These are phyloP conservation scores for Butyriboletus loyo DNA, from an alignment of 768 basidiomycete species.

Conservation along the genomic window DNA sequence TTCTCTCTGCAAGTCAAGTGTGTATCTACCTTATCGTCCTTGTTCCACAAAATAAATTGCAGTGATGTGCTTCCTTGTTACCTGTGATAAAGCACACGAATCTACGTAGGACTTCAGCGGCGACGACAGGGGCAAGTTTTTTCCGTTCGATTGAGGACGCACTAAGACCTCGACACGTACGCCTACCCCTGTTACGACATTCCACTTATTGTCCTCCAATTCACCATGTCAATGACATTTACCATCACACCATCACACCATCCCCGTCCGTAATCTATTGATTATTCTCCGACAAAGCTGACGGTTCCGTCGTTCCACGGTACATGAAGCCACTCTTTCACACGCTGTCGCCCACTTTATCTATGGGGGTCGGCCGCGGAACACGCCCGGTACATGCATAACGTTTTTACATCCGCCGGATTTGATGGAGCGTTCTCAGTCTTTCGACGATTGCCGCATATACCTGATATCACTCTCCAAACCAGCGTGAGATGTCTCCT, in stretches of 20 bases:
- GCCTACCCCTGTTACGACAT: slow-evolving; percentile 21
- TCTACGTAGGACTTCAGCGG: no score
- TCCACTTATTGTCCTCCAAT: slow-evolving; percentile 10
- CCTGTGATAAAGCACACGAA: slow-evolving; percentile 18
- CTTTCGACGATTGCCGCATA: no score
- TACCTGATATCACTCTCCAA: no score
- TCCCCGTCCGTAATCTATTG: slow-evolving; percentile 11
- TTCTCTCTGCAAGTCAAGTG: slow-evolving; percentile 16
- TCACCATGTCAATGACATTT: slow-evolving; percentile 27
- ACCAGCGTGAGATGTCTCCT: no score
- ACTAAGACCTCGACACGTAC: slow-evolving; percentile 21
- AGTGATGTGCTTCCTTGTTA: no score
- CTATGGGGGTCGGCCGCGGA: no score
- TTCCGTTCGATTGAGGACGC: slow-evolving; percentile 30
- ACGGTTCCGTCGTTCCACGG: slow-evolving; percentile 13
- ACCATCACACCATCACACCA: slow-evolving; percentile 17
- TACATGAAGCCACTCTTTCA: slow-evolving; percentile 9
- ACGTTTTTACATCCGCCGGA: no score
- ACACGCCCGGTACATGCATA: no score
- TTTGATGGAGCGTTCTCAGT: no score
- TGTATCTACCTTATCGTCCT: slow-evolving; percentile 18
- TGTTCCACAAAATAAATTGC: neutral
- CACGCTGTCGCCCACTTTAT: no score
- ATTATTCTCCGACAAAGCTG: slow-evolving; percentile 8
- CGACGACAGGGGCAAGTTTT: no score